Evolutionary conservation across 306 rosid genomes (phyloP), one percentile per base, ranked within the genome.

Genomic region (Pterocarpus macrocarpus): DNA sequence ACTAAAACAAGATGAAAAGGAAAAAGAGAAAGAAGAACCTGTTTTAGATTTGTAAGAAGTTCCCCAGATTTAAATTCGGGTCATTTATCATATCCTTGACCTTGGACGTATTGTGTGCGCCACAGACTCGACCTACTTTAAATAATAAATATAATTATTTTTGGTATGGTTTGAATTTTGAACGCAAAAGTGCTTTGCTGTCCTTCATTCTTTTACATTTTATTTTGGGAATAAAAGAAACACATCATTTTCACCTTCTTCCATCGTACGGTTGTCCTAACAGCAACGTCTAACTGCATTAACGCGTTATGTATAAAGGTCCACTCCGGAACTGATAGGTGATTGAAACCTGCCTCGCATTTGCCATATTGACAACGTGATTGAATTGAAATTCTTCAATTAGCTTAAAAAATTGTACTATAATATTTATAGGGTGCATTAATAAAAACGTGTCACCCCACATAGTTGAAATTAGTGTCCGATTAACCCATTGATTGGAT

Each of bases 371-470:
- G 38, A 8, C 65, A 65, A 53, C 75, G 75, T 77, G 77, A 34
- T 7, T 44, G 38, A 79, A 70, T 61, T 34, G 3, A 30, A 14
- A 34, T 71, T 71, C 1, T 35, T 9, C 30, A 34, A 35, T n/a
- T 8, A 4, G 32, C 32, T 69, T 8, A 16, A 79, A 45, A 16
- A 79, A 11, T 45, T 9, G 10, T 45, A 45, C 50, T 1, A 45
- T 45, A 45, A 33, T 38, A 44, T 39, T 28, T 2, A 71, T 36
- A 8, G 6, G 34, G 45, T 66, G 74, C 41, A 14, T 77, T 1
- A 77, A 66, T 36, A 53, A 39, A 68, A 78, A 78, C 68, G 75
- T 67, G 75, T 56, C 49, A 43, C 36, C 52, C 64, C 15, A 57
- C 33, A 17, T 45, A 61, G 55, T 68, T 36, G 62, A 67, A n/a